Evolutionary conservation across 106 monocot species (phyloP).

Genomic region (Hemerocallis citrina): DNA sequence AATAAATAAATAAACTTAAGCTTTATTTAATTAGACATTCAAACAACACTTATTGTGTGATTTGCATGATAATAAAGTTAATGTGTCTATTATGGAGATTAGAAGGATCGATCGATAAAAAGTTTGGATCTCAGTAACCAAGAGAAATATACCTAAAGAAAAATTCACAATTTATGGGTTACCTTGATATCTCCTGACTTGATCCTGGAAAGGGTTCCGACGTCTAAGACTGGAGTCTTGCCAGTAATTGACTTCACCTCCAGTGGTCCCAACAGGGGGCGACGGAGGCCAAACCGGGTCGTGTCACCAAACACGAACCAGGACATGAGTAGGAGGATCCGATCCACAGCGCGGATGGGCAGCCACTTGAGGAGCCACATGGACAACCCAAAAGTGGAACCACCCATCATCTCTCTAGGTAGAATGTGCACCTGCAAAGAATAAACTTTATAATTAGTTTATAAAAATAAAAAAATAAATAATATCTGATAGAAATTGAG

Average conservation of each 20-base stretch:
- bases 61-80: no score
- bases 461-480: no score
- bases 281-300: slow-evolving; percentile 3
- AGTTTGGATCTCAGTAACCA: not conserved
- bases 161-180: no score
- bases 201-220: slow-evolving; percentile 18
- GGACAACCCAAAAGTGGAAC: slow-evolving; percentile 20
- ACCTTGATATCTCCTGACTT: slow-evolving; percentile 28
- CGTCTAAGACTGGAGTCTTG: slow-evolving; percentile 26
- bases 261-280: slow-evolving; percentile 18
- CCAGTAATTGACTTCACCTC: slow-evolving; percentile 19
- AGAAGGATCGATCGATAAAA: not conserved
- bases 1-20: not conserved
- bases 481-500: no score
- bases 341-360: slow-evolving; percentile 10
- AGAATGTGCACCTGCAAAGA: slow-evolving; percentile 26
- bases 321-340: slow-evolving; percentile 15
- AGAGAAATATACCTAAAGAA: no score
- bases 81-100: no score
- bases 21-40: not conserved
- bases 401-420: slow-evolving; percentile 20
- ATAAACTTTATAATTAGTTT: not conserved
- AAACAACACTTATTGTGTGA: not conserved
- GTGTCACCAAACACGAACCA: slow-evolving; percentile 21
- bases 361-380: slow-evolving; percentile 25